These are phyloP conservation scores for Fusarium torreyae DNA, from an alignment of 2,329 filamentous ascomycete genomes.

Conservation along the genomic window DNA sequence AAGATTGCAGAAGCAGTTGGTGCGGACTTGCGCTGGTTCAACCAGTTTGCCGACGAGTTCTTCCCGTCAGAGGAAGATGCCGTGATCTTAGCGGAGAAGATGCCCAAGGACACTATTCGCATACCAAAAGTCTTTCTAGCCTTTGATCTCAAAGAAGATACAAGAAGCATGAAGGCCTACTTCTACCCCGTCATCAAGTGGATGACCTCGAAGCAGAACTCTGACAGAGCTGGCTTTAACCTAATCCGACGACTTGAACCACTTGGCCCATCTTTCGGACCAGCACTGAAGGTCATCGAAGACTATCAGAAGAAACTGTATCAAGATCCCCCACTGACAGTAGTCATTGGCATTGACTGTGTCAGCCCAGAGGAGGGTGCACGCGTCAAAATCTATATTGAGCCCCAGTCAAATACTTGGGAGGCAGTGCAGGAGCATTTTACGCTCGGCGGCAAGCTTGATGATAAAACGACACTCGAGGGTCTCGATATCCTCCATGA, in stretches of 20 bases:
- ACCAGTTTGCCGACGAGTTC: constrained; percentile 40
- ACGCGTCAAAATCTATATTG: constrained; percentile 49
- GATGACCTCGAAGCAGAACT: constrained; percentile 40
- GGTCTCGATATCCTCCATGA: constrained; percentile 42
- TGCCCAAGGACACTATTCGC: constrained; percentile 37
- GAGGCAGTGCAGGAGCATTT: constrained; percentile 44
- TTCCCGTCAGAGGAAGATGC: constrained; percentile 41
- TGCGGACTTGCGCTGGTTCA: constrained; percentile 42
- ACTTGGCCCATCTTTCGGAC: constrained; percentile 21
- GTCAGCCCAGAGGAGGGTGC: constrained; percentile 46
- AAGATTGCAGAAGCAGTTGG: constrained; percentile 2
- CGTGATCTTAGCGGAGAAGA: constrained; percentile 15
- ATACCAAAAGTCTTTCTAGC: constrained; percentile 47
- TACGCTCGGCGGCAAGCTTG: constrained; percentile 44
- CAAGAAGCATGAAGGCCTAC: constrained; percentile 45
- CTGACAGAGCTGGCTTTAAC: constrained; percentile 42
- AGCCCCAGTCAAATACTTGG: constrained; percentile 46
- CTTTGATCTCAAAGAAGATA: constrained; percentile 45
- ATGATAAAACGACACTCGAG: constrained; percentile 40
- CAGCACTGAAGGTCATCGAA: constrained; percentile 41
- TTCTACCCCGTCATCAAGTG: constrained; percentile 49
- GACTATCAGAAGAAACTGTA: constrained; percentile 33
- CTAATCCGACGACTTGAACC: constrained; percentile 44
- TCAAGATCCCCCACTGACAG: constrained; percentile 36
- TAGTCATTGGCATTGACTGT: constrained; percentile 50